Evolutionary conservation across 116 monocot genomes (phyloP).

Genomic region (Zostera marina): DNA sequence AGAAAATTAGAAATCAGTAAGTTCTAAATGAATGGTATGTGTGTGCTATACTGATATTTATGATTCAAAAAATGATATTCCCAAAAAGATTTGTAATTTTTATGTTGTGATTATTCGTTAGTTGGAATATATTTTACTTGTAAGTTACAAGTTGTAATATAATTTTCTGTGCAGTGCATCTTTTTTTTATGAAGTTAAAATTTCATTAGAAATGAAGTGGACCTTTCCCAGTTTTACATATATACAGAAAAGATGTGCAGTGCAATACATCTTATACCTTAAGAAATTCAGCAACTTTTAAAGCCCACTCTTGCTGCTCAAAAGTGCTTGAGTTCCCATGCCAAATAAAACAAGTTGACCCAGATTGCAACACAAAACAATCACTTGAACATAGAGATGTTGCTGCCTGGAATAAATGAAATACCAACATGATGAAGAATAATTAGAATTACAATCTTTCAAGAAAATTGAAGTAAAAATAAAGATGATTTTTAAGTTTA

Average conservation of each 20-base stretch:
- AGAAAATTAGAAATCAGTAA: not conserved
- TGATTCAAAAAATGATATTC: too few species aligned
- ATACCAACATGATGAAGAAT: not conserved
- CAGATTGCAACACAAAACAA: conserved; percentile 96
- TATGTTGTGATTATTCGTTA: not conserved
- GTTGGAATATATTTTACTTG: too few species aligned
- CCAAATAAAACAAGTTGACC: conserved; percentile 73
- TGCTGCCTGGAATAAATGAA: conserved; percentile 33
- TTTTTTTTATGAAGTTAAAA: too few species aligned
- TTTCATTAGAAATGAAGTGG: too few species aligned
- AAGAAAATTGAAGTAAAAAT: not conserved
- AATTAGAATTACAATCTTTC: not conserved
- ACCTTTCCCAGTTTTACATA: too few species aligned
- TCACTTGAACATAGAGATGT: conserved; percentile 61
- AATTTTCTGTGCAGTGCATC: too few species aligned
- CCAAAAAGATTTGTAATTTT: not conserved
- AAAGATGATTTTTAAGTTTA: not conserved
- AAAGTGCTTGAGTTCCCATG: conserved; percentile 72
- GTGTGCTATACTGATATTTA: too few species aligned
- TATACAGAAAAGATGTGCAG: too few species aligned
- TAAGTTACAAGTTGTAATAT: too few species aligned
- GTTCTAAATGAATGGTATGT: not conserved
- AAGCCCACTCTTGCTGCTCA: conserved; percentile 92
- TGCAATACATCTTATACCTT: conserved; percentile 44
- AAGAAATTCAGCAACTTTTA: conserved; percentile 79